These are phyloP conservation scores for Effrenium voratum DNA, from an alignment of 73 alveolate genomes.

Conservation along the genomic window DNA sequence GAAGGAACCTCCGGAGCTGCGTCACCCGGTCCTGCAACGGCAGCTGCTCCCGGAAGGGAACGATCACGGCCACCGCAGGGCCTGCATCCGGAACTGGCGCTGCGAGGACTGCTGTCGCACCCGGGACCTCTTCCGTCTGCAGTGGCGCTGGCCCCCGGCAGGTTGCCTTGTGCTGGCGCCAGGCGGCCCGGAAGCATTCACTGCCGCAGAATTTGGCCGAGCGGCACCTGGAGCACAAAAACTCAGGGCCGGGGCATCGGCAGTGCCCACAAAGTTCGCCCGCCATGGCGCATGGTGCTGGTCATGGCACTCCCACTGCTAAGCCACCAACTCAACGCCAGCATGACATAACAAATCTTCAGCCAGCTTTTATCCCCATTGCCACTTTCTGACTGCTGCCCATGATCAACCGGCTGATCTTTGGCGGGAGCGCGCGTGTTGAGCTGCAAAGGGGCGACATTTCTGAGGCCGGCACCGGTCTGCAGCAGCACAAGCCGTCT, in stretches of 20 bases:
- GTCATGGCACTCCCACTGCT: neutral
- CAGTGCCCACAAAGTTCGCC: constrained; percentile 33
- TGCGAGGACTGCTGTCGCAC: neutral
- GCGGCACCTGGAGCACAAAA: constrained; percentile 13
- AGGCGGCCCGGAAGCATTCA: constrained; percentile 32
- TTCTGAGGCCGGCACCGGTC: no score
- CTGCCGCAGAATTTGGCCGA: constrained; percentile 23
- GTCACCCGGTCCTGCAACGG: constrained; percentile 74
- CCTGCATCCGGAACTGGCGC: neutral
- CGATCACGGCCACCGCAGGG: constrained; percentile 57
- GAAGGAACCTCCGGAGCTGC: constrained; percentile 52
- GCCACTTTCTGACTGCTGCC: no score
- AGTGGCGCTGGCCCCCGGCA: no score
- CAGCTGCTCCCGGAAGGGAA: constrained; percentile 86
- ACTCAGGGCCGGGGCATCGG: constrained; percentile 22
- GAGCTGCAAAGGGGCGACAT: no score
- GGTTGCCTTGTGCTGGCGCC: constrained; percentile 29
- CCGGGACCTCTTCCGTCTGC: neutral
- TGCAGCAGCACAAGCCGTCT: constrained; percentile 59
- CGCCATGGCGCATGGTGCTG: neutral
- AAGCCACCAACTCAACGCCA: neutral
- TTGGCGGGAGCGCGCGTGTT: no score
- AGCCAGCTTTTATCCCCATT: no score
- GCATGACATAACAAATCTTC: no score
- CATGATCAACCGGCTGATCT: no score